phyloP scores from a whole-genome alignment of 2,329 filamentous ascomycete species.

The Arthrocladium fulminans region DNA sequence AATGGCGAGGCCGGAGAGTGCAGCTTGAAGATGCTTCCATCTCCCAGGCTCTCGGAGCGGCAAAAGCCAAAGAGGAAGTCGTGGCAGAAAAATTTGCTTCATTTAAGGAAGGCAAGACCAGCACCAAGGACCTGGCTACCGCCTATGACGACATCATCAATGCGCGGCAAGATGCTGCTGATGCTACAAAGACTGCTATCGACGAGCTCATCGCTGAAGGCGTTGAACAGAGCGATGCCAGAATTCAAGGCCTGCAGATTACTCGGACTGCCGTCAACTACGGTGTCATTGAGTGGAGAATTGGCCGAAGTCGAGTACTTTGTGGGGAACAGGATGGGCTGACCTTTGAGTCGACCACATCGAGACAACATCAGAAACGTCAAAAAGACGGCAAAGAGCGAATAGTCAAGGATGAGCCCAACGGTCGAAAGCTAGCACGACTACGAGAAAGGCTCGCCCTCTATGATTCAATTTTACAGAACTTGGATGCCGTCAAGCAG shows the following conservation, averaged over 20 bases:
- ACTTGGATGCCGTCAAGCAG: constrained; percentile 80
- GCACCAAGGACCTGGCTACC: constrained; percentile 62
- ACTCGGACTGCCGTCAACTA: constrained; percentile 91
- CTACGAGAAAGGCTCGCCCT: constrained; percentile 80
- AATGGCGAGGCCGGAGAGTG: constrained; percentile 78
- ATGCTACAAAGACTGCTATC: constrained; percentile 86
- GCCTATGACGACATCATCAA: constrained; percentile 88
- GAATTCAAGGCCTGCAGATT: constrained; percentile 88
- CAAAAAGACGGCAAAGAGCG: constrained; percentile 42
- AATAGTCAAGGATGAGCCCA: constrained; percentile 53
- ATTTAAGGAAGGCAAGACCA: constrained; percentile 24
- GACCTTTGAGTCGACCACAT: constrained; percentile 38
- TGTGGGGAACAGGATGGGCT: constrained; percentile 76
- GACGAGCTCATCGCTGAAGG: constrained; percentile 81
- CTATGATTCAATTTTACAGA: constrained; percentile 85
- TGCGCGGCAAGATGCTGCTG: constrained; percentile 84
- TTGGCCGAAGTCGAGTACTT: constrained; percentile 83
- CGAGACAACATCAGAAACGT: constrained; percentile 44
- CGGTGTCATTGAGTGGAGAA: constrained; percentile 85
- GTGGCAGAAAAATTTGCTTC: constrained; percentile 29
- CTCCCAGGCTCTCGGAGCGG: constrained; percentile 68
- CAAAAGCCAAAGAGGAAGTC: constrained; percentile 47
- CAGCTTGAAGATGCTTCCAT: constrained; percentile 89
- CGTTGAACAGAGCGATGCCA: constrained; percentile 68
- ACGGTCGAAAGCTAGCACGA: constrained; percentile 65